These are phyloP conservation scores for Paramarasmius palmivorus DNA, from an alignment of 1,284 basidiomycete species.

Conservation along the genomic window DNA sequence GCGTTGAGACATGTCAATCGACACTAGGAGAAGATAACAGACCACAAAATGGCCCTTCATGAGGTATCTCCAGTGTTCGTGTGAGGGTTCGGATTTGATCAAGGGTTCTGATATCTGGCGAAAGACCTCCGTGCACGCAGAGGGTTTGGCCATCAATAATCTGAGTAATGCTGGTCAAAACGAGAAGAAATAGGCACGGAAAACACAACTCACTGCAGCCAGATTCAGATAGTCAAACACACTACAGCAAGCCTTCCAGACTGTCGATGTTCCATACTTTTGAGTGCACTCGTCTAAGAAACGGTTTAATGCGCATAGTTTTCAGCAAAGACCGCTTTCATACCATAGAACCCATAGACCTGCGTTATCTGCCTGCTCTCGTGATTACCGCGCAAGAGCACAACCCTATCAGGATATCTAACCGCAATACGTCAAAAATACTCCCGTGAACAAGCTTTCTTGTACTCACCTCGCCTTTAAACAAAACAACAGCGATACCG, in stretches of 20 bases:
- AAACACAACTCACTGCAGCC: slow-evolving; percentile 70
- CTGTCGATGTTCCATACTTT: slow-evolving; percentile 92
- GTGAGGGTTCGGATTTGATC: slow-evolving; percentile 93
- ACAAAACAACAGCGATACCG: slow-evolving; percentile 85
- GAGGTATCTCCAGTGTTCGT: slow-evolving; percentile 92
- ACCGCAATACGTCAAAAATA: neutral
- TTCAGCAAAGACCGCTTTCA: slow-evolving; percentile 22
- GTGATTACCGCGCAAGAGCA: slow-evolving; percentile 91
- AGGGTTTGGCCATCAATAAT: slow-evolving; percentile 91
- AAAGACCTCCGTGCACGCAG: slow-evolving; percentile 92
- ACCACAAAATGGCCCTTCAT: slow-evolving; percentile 98
- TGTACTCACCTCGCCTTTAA: slow-evolving; percentile 81
- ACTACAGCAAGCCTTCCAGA: slow-evolving; percentile 95
- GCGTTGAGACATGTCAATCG: slow-evolving; percentile 1
- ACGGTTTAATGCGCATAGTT: neutral
- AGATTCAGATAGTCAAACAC: slow-evolving; percentile 95
- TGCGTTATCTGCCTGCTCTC: slow-evolving; percentile 97
- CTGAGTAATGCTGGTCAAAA: slow-evolving; percentile 36
- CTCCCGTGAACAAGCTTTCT: neutral
- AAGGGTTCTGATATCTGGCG: slow-evolving; percentile 88
- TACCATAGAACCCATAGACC: slow-evolving; percentile 97
- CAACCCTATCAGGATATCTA: slow-evolving; percentile 92
- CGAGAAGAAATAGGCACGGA: neutral
- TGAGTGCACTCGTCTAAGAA: slow-evolving; percentile 91
- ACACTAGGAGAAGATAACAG: slow-evolving; percentile 24